Base-by-base conservation (phyloP, 2,329 filamentous ascomycete genomes). In the Cladosporium sp. region DNA sequence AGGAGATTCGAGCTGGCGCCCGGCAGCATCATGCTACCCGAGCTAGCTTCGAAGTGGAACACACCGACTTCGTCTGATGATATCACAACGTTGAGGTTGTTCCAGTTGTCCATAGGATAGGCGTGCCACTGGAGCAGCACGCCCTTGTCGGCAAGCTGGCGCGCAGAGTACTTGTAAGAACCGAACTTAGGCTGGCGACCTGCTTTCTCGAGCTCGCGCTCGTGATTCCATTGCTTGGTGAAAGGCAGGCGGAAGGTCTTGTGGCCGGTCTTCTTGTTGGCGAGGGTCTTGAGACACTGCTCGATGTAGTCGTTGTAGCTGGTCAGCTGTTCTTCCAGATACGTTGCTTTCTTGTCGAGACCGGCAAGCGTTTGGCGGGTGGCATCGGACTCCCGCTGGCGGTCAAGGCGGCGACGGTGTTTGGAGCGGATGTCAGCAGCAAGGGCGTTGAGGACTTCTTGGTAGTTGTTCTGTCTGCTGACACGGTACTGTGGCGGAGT, bases 271-370 rank as follows among this genome's bases (percentile, higher is more conserved):
- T 96, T 96, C 70, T 96, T 95, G 72, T 88, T 96, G 70, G 97
- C 93, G 52, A 99, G 77, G 4, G 95, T 99, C 54, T 91, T 80
- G 89, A 99, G 96, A 43, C 93, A 92, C 69, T 96, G 91, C 73
- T 99, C 95, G 64, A 99, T 96, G 71, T 99, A 99, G 73, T 99
- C 90, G 67, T 99, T 96, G 73, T 99, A 99, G 58, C 86, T 93
- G 77, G 96, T 96, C 54, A 95, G 82, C 72, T 99, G 93, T 61
- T 90, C 87, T 66, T 99, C 93, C 8, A 99, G 80, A 71, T 95
- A 99, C 58, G 84, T 82, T 32, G 92, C 91, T 73, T 99, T 93
- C 60, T 90, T 83, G 68, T 89, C 84, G 54, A 95, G 73, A 57
- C 90, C 88, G 38, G 77, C 70, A 13, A 93, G 76, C 1, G 89